These are phyloP conservation scores for Phytophthora citrophthora DNA, from an alignment of 352 stramenopile species.

Conservation along the genomic window DNA sequence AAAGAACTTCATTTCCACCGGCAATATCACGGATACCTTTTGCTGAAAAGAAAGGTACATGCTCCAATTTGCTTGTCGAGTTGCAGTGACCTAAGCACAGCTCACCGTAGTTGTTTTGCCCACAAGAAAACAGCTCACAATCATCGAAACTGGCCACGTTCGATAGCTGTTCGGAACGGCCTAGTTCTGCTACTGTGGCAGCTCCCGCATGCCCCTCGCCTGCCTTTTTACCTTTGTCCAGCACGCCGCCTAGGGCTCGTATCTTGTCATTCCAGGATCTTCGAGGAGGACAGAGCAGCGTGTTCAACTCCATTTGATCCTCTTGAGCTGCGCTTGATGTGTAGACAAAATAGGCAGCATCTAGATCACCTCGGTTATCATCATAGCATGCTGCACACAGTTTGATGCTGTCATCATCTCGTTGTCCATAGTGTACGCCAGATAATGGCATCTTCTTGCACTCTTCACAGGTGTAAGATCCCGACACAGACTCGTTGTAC, in stretches of 20 bases:
- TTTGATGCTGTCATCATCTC: slow-evolving; percentile 64
- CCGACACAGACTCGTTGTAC: slow-evolving; percentile 58
- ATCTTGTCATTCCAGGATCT: slow-evolving; percentile 63
- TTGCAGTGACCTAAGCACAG: slow-evolving; percentile 88
- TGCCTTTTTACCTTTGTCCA: slow-evolving; percentile 41
- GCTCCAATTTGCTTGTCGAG: slow-evolving; percentile 86
- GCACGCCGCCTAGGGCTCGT: slow-evolving; percentile 38
- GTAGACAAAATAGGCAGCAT: slow-evolving; percentile 57
- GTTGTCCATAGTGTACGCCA: slow-evolving; percentile 67
- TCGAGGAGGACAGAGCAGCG: slow-evolving; percentile 57
- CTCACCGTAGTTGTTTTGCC: slow-evolving; percentile 91
- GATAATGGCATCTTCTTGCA: slow-evolving; percentile 50
- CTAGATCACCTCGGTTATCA: slow-evolving; percentile 66
- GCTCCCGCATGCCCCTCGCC: background rate
- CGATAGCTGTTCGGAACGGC: slow-evolving; percentile 7
- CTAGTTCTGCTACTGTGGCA: background rate
- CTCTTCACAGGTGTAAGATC: slow-evolving; percentile 65
- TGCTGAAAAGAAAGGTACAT: slow-evolving; percentile 84
- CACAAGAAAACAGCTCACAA: slow-evolving; percentile 88
- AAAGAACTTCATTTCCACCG: slow-evolving; percentile 87
- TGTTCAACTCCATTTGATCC: slow-evolving; percentile 36
- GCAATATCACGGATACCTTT: slow-evolving; percentile 77
- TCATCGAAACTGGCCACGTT: slow-evolving; percentile 66
- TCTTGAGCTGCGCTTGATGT: slow-evolving; percentile 44
- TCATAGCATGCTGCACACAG: slow-evolving; percentile 83